phyloP scores from a whole-genome alignment of 2,329 filamentous ascomycete genomes.

The Trichoderma guizhouense region DNA sequence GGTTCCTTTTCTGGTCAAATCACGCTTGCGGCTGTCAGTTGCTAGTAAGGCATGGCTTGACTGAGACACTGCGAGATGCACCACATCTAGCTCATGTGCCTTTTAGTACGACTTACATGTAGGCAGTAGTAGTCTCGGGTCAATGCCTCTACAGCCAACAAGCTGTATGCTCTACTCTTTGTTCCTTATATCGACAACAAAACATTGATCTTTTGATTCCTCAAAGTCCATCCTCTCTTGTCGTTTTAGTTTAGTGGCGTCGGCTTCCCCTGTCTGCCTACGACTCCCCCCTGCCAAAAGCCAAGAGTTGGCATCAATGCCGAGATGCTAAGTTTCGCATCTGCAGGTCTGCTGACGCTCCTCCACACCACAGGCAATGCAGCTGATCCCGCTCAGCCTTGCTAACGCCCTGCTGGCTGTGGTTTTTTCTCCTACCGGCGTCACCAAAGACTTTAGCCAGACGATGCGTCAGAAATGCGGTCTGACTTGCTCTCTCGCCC shows the following conservation, averaged over 20 bases:
- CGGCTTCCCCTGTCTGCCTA: neutral
- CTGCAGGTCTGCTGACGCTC: conserved; percentile 18
- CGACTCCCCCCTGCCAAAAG: neutral
- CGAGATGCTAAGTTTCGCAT: conserved; percentile 8
- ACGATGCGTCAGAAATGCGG: conserved; percentile 6
- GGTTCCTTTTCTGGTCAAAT: neutral
- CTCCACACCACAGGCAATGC: conserved; percentile 5
- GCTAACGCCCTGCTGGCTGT: conserved; percentile 3
- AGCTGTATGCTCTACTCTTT: neutral
- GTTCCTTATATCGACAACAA: neutral
- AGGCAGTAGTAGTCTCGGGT: neutral
- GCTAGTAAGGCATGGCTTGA: neutral
- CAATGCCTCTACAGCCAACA: neutral
- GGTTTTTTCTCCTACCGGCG: neutral
- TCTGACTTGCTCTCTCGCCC: neutral
- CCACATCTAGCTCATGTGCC: neutral
- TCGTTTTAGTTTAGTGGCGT: neutral
- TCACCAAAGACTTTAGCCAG: neutral
- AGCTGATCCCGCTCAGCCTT: conserved; percentile 19
- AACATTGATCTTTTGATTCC: neutral
- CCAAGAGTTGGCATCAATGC: conserved; percentile 3
- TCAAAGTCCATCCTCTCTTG: neutral
- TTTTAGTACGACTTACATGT: too few relatives aligned
- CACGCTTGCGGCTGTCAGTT: neutral
- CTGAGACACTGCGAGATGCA: neutral